These are phyloP conservation scores for Blastocystis sp. DNA, from an alignment of 352 stramenopile species.

Conservation along the genomic window DNA sequence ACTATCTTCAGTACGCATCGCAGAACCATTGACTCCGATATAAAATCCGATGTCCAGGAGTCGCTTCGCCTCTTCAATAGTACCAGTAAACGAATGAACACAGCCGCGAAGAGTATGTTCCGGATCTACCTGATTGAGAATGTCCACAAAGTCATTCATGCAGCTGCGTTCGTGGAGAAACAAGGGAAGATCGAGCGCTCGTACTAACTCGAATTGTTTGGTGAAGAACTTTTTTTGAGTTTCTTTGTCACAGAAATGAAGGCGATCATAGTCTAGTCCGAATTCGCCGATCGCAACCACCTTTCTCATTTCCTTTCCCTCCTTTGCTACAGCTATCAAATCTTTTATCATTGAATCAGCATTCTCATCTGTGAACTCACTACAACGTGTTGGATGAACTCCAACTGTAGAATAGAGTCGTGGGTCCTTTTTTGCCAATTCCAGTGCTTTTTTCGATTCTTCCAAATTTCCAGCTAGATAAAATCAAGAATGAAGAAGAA, in stretches of 20 bases:
- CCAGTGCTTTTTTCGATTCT: conserved; percentile 22
- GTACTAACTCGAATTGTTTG: conserved; percentile 75
- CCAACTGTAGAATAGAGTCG: conserved; percentile 59
- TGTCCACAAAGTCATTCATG: conserved; percentile 69
- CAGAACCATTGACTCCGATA: conserved; percentile 79
- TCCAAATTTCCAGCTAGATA: conserved; percentile 47
- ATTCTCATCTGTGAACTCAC: conserved; percentile 72
- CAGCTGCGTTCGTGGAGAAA: conserved; percentile 81
- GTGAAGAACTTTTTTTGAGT: conserved; percentile 56
- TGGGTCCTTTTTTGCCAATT: neutral
- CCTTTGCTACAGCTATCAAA: conserved; percentile 2
- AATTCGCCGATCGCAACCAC: conserved; percentile 81
- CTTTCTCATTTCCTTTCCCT: conserved; percentile 66
- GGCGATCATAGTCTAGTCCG: conserved; percentile 78
- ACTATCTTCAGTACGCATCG: conserved; percentile 76
- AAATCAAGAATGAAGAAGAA: neutral
- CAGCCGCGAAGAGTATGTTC: conserved; percentile 71
- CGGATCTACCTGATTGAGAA: conserved; percentile 63
- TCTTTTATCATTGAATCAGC: conserved; percentile 3
- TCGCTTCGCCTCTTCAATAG: conserved; percentile 71
- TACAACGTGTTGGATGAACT: conserved; percentile 74
- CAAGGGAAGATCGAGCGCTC: conserved; percentile 72
- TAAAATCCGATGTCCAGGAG: conserved; percentile 75
- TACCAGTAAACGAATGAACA: conserved; percentile 79
- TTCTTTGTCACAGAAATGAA: conserved; percentile 75